Base-by-base conservation (phyloP, 2,329 filamentous ascomycete species). In the Xylogone sp. region DNA sequence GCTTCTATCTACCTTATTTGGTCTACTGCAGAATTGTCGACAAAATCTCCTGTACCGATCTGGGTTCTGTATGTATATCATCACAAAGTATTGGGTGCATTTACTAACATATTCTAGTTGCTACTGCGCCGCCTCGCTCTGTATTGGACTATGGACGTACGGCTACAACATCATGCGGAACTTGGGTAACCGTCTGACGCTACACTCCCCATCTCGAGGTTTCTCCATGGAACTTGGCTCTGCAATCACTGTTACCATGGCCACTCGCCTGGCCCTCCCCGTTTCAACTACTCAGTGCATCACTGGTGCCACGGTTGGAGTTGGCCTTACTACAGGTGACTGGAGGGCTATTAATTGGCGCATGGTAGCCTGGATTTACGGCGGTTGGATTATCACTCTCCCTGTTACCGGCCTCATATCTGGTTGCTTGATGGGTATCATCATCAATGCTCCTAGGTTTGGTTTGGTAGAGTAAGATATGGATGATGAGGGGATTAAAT, bases 211-310 rank as follows among this genome's bases (percentile, higher is more conserved):
- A 3, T 73, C 76, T 1, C 76, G 80, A 60, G 81, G 81, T 45
- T 81, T 77, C 68, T 78, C 74, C 34, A 81, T 82, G 77, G 81
- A 84, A 65, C 71, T 84, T 46, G 82, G 80, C 31, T 76, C 78
- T 21, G 81, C 81, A 29, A 75, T 82, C 57, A 85, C 83, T 19
- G 75, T 87, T 56, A 77, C 87, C 49, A 65, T 87, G 59, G 83
- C 83, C 47, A 84, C 83, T 1, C 79, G 81, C 51, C 75, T 85
- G 24, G 71, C 77, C 49, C 76, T 86, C 2, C 83, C 83, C 2
- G 75, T 86, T 27, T 84, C 81, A 2, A 86, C 83, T 1, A 84
- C 82, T 0, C 82, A 84, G 69, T 86, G 82, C 65, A 83, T 83
- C 59, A 81, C 76, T 42, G 81, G 81, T 45, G 77, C 81, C 42